phyloP scores from a whole-genome alignment of 1,284 basidiomycete genomes.

The Ustilago cynodontis region DNA sequence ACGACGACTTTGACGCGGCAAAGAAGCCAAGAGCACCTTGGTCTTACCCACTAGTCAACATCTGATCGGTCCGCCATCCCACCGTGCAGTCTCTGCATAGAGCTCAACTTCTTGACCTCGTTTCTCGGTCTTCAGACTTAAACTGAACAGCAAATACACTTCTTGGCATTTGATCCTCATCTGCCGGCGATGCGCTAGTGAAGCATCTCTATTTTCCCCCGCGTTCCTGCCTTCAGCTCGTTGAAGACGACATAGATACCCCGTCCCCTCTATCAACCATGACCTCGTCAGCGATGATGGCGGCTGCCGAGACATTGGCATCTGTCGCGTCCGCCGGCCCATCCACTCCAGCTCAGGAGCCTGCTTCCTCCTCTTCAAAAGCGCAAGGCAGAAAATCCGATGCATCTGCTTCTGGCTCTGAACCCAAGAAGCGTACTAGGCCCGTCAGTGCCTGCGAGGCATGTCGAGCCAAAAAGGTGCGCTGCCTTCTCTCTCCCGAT shows the following conservation, averaged over 20 bases:
- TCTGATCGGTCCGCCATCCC: neutral
- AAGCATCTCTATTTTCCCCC: neutral
- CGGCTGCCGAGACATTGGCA: slow-evolving; percentile 52
- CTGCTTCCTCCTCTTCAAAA: slow-evolving; percentile 8
- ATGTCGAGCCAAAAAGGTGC: slow-evolving; percentile 63
- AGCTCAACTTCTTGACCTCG: neutral
- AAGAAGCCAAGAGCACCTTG: neutral
- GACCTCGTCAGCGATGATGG: slow-evolving; percentile 52
- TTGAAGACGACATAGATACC: slow-evolving; percentile 1
- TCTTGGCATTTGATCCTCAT: neutral
- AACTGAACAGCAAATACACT: neutral
- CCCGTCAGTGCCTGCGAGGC: slow-evolving; percentile 64
- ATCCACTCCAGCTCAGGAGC: slow-evolving; percentile 33
- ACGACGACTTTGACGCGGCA: neutral
- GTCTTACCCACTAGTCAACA: neutral
- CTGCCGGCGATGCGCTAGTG: slow-evolving; percentile 8
- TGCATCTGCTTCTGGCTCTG: slow-evolving; percentile 18
- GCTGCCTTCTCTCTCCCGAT: slow-evolving; percentile 58
- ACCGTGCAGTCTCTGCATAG: neutral
- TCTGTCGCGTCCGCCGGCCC: slow-evolving; percentile 49
- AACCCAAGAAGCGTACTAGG: slow-evolving; percentile 62
- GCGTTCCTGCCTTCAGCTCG: neutral
- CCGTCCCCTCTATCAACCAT: slow-evolving; percentile 14
- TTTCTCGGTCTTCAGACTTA: too few species aligned
- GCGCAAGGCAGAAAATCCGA: slow-evolving; percentile 17